Evolutionary conservation across 805 yeast species (phyloP), one percentile per base, ranked within the genome.

Genomic region (Saturnispora quitensis): DNA sequence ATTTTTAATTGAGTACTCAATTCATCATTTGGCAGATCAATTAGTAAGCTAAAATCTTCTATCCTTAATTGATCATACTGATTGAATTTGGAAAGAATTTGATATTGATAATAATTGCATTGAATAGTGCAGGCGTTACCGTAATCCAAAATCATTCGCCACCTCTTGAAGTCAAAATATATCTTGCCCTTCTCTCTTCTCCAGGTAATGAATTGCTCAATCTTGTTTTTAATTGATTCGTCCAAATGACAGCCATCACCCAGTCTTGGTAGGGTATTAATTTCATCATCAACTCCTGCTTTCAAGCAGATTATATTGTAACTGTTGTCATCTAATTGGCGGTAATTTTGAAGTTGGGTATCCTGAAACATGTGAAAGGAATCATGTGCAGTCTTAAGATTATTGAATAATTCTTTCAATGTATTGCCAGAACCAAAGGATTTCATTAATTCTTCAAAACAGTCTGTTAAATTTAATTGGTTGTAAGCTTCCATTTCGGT

Each of bases 391-490:
- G 15, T 38, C 8, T 34, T 28, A 5, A 47, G 12, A 24, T 47
- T 40, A 27, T 47, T 38, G 18, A 17, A 10, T 27, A 24, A 12
- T 33, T 47, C 40, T 22, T 27, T 17, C 18, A 47, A 38, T 18
- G 40, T 38, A 36, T 22, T 36, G 2, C 38, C 49, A 25, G 13
- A 25, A 10, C 48, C 48, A 47, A 47, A 25, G 5, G 38, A 40
- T 17, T 38, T 22, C 20, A 47, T 36, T 13, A 47, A 17, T 8
- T 38, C 38, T 25, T 38, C 35, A 4, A 47, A n/a, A 38, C 43
- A 36, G 25, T 47, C 49, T 28, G 27, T 47, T 27, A 47, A 38
- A 20, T 47, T 47, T 25, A 47, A 47, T 17, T 38, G 49, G 10
- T 27, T 47, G 10, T 24, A 47, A 15, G 38, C 43, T 9, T 38